Evolutionary conservation across 768 basidiomycete species (phyloP).

Genomic region (Auricularia sp.): DNA sequence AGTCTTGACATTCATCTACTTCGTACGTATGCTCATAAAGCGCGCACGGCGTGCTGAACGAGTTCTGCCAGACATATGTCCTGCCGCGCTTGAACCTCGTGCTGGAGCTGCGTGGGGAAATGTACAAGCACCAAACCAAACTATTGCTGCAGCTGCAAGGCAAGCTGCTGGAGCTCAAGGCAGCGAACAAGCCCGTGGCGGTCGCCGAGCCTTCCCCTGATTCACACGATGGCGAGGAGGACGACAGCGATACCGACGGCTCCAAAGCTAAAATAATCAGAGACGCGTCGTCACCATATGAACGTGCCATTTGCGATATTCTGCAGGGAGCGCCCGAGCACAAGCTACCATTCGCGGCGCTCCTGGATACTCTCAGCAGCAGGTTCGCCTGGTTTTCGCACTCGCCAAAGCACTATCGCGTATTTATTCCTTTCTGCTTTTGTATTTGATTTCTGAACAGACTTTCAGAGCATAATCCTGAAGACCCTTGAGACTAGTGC

Average conservation of each 20-base stretch:
- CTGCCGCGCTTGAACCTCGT: conserved; percentile 1
- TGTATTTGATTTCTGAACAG: no score
- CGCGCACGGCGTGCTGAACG: neutral
- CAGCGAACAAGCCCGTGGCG: neutral
- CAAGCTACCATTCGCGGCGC: neutral
- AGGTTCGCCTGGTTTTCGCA: neutral
- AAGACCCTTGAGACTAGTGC: neutral
- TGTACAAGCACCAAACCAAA: neutral
- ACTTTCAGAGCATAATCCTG: neutral
- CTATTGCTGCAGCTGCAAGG: neutral
- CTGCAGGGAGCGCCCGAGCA: neutral
- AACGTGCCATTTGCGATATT: neutral
- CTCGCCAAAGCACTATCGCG: neutral
- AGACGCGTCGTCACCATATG: neutral
- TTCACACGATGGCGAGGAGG: neutral
- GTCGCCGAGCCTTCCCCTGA: neutral
- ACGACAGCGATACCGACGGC: neutral
- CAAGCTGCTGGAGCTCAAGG: neutral
- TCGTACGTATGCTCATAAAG: neutral
- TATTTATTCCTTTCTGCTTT: neutral
- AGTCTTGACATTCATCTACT: neutral
- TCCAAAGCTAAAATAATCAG: neutral
- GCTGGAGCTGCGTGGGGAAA: neutral
- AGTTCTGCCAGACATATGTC: neutral
- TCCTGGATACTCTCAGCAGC: neutral